These are phyloP conservation scores for Penicillium silybi DNA, from an alignment of 495 filamentous ascomycete species.

Conservation along the genomic window DNA sequence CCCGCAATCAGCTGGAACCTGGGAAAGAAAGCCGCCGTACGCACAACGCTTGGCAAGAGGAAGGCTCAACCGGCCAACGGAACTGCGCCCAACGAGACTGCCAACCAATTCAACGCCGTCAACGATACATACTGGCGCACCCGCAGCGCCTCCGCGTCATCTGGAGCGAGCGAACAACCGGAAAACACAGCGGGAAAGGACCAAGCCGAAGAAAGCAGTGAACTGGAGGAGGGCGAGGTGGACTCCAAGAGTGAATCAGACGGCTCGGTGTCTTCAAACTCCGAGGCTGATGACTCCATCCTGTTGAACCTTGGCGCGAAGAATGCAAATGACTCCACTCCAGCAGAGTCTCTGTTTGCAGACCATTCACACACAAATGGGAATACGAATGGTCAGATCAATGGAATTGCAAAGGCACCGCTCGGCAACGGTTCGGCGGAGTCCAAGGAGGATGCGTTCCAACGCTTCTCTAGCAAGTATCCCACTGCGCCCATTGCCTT, in stretches of 20 bases:
- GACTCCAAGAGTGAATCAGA: conserved; percentile 33
- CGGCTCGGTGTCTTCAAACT: conserved; percentile 33
- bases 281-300: conserved; percentile 41
- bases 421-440: background rate
- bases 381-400: background rate
- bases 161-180: conserved; percentile 3
- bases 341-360: conserved; percentile 15
- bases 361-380: conserved; percentile 2
- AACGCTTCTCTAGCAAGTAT: conserved; percentile 33
- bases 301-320: conserved; percentile 38
- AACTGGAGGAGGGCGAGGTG: conserved; percentile 24
- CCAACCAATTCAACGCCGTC: conserved; percentile 32
- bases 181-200: conserved; percentile 1
- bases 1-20: conserved; percentile 42
- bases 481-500: conserved; percentile 33
- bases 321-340: conserved; percentile 5
- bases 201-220: conserved; percentile 13
- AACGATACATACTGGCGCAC: conserved; percentile 40
- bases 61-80: conserved; percentile 8
- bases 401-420: background rate
- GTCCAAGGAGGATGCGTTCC: conserved; percentile 39
- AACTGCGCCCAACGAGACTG: background rate
- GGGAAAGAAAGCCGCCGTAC: conserved; percentile 30
- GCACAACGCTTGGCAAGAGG: conserved; percentile 32
- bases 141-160: conserved; percentile 35